Evolutionary conservation across 83 land plant genomes (phyloP).

Genomic region (Picea engelmannii): DNA sequence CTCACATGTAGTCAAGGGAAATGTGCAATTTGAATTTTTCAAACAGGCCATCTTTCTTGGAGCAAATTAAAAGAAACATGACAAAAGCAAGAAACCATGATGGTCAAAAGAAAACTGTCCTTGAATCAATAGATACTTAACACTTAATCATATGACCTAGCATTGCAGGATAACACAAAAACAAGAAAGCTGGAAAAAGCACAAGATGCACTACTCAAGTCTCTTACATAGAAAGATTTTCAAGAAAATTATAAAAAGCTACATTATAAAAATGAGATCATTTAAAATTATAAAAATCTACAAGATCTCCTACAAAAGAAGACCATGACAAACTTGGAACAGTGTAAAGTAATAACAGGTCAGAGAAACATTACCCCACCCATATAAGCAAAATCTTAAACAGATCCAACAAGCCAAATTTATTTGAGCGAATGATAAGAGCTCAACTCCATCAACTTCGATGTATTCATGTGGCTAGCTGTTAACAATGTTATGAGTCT

Average conservation of each 20-base stretch:
- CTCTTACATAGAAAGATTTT: not conserved
- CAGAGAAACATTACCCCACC: not conserved
- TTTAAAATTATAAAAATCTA: not conserved
- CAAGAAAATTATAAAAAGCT: not conserved
- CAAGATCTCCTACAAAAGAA: constrained; percentile 9
- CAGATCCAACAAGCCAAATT: not conserved
- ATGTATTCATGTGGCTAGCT: too few relatives aligned
- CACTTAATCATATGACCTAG: not conserved
- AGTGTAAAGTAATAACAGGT: not conserved
- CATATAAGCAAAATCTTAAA: not conserved
- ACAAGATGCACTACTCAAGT: not conserved
- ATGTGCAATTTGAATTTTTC: not conserved
- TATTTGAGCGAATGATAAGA: not conserved
- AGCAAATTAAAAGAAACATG: not conserved
- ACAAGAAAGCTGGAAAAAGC: not conserved
- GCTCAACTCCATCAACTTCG: too few relatives aligned
- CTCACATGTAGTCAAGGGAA: not conserved
- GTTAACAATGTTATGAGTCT: too few relatives aligned
- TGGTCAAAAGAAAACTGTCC: not conserved
- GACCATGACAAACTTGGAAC: not conserved
- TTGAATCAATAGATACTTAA: not conserved
- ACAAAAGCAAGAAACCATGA: constrained; percentile 3
- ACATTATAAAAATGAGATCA: not conserved
- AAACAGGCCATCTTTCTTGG: not conserved
- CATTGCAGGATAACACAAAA: not conserved